phyloP scores from a whole-genome alignment of 345 rosid species.

The Aquilaria malaccensis region DNA sequence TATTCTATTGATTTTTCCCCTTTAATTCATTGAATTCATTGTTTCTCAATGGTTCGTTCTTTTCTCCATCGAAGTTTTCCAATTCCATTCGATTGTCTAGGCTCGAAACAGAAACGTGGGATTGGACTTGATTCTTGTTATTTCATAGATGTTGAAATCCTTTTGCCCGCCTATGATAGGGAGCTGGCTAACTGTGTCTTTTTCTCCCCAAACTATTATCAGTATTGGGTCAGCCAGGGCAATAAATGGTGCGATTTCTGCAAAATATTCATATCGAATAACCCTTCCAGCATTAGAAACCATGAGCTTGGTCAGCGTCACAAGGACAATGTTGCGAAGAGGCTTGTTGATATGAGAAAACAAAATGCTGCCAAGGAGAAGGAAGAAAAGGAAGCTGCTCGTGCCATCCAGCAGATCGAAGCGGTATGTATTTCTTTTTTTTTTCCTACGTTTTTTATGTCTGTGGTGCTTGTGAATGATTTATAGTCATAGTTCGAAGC shows the following conservation, averaged over 20 bases:
- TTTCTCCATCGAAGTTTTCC: neutral
- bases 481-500: too few relatives aligned
- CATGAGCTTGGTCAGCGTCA: conserved; percentile 94
- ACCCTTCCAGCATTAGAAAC: conserved; percentile 79
- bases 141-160: too few relatives aligned
- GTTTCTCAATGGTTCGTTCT: neutral
- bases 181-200: too few relatives aligned
- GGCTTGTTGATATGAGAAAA: conserved; percentile 68
- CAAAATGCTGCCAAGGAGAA: conserved; percentile 81
- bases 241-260: conserved; percentile 98
- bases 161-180: too few relatives aligned
- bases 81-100: too few relatives aligned
- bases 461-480: neutral
- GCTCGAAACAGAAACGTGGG: too few relatives aligned
- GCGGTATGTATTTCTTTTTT: conserved; percentile 42
- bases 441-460: neutral
- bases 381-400: conserved; percentile 61
- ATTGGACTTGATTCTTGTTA: too few relatives aligned
- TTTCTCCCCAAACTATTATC: neutral
- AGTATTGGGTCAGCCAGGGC: conserved; percentile 99
- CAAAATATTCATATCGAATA: conserved; percentile 75
- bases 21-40: too few relatives aligned
- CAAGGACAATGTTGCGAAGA: conserved; percentile 60
- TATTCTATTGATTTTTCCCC: too few relatives aligned
- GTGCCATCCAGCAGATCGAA: conserved; percentile 82